Evolutionary conservation across 1,139 yeast species (phyloP).

Genomic region (Hyphopichia pseudoburtonii): DNA sequence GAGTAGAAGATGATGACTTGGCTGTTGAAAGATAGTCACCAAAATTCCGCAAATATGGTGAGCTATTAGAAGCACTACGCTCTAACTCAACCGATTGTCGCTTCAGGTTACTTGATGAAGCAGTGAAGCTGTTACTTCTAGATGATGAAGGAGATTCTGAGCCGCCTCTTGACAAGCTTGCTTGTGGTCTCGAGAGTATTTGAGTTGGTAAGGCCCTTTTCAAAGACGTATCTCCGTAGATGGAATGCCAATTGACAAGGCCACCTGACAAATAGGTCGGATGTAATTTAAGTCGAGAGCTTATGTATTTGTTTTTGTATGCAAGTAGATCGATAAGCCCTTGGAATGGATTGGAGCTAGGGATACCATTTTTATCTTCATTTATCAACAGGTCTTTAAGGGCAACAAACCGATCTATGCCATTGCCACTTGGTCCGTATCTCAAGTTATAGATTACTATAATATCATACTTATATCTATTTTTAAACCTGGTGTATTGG

Average conservation of each 20-base stretch:
- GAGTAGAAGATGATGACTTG: conserved; percentile 20
- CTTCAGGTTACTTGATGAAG: conserved; percentile 7
- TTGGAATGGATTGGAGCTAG: conserved; percentile 44
- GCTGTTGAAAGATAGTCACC: conserved; percentile 43
- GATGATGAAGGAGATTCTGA: conserved; percentile 10
- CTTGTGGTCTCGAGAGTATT: conserved; percentile 22
- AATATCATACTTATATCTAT: conserved; percentile 55
- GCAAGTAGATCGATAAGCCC: conserved; percentile 55
- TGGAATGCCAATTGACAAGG: conserved; percentile 36
- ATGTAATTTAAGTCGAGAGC: conserved; percentile 31
- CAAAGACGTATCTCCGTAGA: conserved; percentile 31
- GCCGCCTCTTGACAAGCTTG: conserved; percentile 20
- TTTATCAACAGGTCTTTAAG: conserved; percentile 20
- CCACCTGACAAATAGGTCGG: conserved; percentile 46
- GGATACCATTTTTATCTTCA: conserved; percentile 21
- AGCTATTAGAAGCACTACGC: conserved; percentile 5
- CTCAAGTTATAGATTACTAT: conserved; percentile 61
- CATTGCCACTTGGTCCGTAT: conserved; percentile 23
- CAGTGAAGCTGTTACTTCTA: conserved; percentile 11
- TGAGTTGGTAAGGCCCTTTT: conserved; percentile 16
- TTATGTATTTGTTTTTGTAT: conserved; percentile 35
- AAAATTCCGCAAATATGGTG: conserved; percentile 38
- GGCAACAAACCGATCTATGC: conserved; percentile 28
- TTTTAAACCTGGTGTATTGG: conserved; percentile 52
- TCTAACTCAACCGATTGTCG: not conserved